Conservation (phyloP, 768 basidiomycete species). For the Erythrobasidium yunnanense region DNA sequence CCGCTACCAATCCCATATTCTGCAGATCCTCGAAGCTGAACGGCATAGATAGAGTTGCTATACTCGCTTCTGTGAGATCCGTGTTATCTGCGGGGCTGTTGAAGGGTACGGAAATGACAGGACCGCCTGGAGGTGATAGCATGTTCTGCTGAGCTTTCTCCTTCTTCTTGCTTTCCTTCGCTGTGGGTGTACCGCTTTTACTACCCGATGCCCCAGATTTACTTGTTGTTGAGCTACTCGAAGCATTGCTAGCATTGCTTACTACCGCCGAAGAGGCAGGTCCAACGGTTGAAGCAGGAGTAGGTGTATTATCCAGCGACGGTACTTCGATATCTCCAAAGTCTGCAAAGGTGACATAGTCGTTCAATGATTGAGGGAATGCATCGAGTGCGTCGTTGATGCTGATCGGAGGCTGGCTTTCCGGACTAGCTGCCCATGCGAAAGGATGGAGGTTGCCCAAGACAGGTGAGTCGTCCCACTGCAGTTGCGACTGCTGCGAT, state of each 20-base stretch:
- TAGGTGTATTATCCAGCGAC: background rate
- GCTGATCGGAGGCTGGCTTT: background rate
- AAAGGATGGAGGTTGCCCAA: background rate
- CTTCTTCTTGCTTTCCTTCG: background rate
- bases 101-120: background rate
- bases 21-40: slow-evolving; percentile 3
- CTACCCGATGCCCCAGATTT: too few species aligned
- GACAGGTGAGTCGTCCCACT: background rate
- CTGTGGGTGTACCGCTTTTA: background rate
- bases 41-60: background rate
- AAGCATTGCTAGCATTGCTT: background rate
- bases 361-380: background rate
- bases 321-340: background rate
- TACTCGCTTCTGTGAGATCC: background rate
- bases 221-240: background rate
- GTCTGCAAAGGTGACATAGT: background rate
- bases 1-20: background rate
- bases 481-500: background rate
- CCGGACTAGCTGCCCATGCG: background rate
- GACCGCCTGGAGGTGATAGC: background rate
- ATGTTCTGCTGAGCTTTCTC: background rate
- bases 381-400: background rate
- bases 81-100: background rate
- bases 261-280: background rate
- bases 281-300: background rate